phyloP scores from a whole-genome alignment of 352 stramenopile species.

The Phytophthora pistaciae region DNA sequence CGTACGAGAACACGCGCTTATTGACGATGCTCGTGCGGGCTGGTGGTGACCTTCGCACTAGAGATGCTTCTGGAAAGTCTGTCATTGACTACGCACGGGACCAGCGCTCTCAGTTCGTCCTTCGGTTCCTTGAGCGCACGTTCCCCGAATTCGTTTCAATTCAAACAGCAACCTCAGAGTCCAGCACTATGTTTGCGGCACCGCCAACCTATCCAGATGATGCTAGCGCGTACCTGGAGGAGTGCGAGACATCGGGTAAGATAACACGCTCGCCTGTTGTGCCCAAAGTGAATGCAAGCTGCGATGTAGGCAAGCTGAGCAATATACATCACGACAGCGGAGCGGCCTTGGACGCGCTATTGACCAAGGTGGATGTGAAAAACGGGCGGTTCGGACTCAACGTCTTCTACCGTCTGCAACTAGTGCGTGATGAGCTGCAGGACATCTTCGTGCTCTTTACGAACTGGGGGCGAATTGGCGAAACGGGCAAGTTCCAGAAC shows the following conservation, averaged over 20 bases:
- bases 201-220: slow-evolving; percentile 56
- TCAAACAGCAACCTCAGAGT: slow-evolving; percentile 20
- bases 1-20: slow-evolving; percentile 70
- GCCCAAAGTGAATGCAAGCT: slow-evolving; percentile 60
- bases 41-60: slow-evolving; percentile 45
- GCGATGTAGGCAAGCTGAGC: slow-evolving; percentile 66
- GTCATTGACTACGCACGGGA: slow-evolving; percentile 62
- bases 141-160: slow-evolving; percentile 37
- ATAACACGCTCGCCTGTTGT: slow-evolving; percentile 58
- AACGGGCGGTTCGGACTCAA: slow-evolving; percentile 79
- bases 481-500: slow-evolving; percentile 82
- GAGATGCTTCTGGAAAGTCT: slow-evolving; percentile 49
- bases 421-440: slow-evolving; percentile 78
- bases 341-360: slow-evolving; percentile 59
- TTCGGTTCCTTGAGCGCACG: slow-evolving; percentile 52
- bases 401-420: slow-evolving; percentile 79
- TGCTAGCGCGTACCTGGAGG: slow-evolving; percentile 53
- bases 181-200: slow-evolving; percentile 36
- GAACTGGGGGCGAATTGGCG: slow-evolving; percentile 84
- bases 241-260: slow-evolving; percentile 64
- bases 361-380: slow-evolving; percentile 84
- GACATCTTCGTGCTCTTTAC: slow-evolving; percentile 79
- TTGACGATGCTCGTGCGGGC: slow-evolving; percentile 56
- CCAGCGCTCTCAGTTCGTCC: slow-evolving; percentile 67
- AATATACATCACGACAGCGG: slow-evolving; percentile 44